Conservation (phyloP, 768 basidiomycete species). For the Pulveroboletus sp. region DNA sequence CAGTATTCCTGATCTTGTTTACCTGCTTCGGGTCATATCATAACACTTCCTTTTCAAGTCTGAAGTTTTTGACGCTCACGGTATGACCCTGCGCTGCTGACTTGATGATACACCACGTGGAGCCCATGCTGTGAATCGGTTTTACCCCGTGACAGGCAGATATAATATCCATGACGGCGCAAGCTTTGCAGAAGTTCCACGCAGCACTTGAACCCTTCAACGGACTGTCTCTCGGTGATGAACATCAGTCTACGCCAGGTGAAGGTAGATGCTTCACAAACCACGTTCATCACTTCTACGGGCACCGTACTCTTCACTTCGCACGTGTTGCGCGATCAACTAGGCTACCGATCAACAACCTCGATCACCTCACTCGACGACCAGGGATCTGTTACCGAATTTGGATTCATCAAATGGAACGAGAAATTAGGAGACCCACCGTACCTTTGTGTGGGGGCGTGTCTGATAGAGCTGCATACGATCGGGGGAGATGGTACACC, state of each 20-base stretch:
- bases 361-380: slow-evolving; percentile 14
- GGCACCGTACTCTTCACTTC: slow-evolving; percentile 15
- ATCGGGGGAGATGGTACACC: not conserved
- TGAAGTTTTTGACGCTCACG: too few species aligned
- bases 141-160: too few species aligned
- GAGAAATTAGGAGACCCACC: not conserved
- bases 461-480: slow-evolving; percentile 3
- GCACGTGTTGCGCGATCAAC: not conserved
- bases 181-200: not conserved
- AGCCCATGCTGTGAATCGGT: not conserved
- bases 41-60: too few species aligned
- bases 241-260: slow-evolving; percentile 20
- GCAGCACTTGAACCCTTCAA: not conserved
- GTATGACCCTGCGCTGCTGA: too few species aligned
- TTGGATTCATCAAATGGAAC: slow-evolving; percentile 20
- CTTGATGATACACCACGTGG: too few species aligned
- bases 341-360: not conserved
- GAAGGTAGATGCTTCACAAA: slow-evolving; percentile 5
- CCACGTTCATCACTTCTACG: slow-evolving; percentile 15
- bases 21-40: too few species aligned
- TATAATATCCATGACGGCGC: not conserved
- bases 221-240: slow-evolving; percentile 2
- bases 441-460: not conserved
- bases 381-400: slow-evolving; percentile 1
- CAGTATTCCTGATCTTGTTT: too few species aligned